Percentiles rank a stretch among this genome's conserved stretches.
Conservation (phyloP, 345 rosid genomes). For the Aethionema arabicum region DNA sequence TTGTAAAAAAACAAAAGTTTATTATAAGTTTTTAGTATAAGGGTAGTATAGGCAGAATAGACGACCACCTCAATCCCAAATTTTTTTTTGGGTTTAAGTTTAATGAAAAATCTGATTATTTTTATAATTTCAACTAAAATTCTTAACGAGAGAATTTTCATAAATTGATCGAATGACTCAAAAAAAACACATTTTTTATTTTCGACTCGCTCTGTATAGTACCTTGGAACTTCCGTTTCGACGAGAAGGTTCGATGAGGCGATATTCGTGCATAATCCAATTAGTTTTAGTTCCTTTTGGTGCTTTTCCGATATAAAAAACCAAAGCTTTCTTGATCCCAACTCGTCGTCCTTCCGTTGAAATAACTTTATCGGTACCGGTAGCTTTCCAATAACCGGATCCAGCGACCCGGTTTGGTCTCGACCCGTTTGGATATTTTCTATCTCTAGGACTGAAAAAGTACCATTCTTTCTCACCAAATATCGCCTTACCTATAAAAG, state of each 20-base stretch:
- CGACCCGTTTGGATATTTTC: constrained; percentile 94
- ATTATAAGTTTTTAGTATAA: too few species aligned
- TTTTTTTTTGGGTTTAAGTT: too few species aligned
- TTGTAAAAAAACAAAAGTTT: too few species aligned
- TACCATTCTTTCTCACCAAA: constrained; percentile 98
- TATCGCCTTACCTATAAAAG: constrained; percentile 64
- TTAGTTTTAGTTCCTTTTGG: constrained; percentile 94
- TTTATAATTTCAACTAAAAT: too few species aligned
- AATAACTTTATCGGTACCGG: constrained; percentile 88
- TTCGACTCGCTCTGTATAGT: too few species aligned
- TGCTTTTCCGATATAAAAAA: constrained; percentile 88
- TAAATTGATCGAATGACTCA: too few species aligned
- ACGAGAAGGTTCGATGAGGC: constrained; percentile 61
- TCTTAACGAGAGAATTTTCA: too few species aligned
- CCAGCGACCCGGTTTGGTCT: constrained; percentile 94
- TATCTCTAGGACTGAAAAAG: constrained; percentile 86
- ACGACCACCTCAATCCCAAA: too few species aligned
- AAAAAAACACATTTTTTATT: too few species aligned
- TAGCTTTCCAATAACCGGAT: constrained; percentile 98
- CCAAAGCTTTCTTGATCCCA: constrained; percentile 92
- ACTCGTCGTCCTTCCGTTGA: constrained; percentile 68
- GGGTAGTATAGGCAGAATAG: too few species aligned
- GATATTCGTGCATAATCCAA: constrained; percentile 99
- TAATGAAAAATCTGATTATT: too few species aligned
- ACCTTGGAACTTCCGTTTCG: constrained; percentile 74